Conservation (phyloP, 2,329 filamentous ascomycete genomes). For the Cladophialophora psammophila region DNA sequence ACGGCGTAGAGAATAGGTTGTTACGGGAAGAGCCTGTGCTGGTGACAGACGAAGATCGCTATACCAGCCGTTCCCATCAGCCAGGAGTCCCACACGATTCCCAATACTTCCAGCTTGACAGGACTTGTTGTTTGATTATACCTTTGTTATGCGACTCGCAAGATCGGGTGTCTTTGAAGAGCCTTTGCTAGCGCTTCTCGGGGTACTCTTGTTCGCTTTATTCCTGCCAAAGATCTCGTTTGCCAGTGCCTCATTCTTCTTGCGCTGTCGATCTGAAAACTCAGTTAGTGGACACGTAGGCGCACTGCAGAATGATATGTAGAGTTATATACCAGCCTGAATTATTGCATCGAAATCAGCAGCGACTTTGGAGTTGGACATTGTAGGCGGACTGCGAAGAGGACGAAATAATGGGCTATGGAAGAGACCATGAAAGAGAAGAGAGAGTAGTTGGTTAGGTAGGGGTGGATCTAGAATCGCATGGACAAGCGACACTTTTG, state of each 20-base stretch:
- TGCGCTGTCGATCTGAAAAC: conserved; percentile 58
- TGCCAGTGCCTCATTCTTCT: conserved; percentile 64
- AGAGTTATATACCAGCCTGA: conserved; percentile 54
- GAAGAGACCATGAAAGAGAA: background rate
- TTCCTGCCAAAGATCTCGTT: conserved; percentile 65
- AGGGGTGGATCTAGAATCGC: background rate
- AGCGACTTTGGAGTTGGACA: conserved; percentile 49
- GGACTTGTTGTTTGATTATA: conserved; percentile 37
- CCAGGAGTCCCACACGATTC: conserved; percentile 8
- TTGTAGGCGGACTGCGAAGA: conserved; percentile 32
- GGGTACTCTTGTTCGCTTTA: conserved; percentile 53
- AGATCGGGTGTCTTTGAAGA: conserved; percentile 56
- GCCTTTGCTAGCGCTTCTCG: conserved; percentile 48
- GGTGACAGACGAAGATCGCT: conserved; percentile 47
- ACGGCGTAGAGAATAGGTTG: conserved; percentile 34
- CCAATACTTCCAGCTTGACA: background rate
- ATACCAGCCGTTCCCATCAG: conserved; percentile 32
- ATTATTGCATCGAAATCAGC: conserved; percentile 61
- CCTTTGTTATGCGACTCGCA: conserved; percentile 67
- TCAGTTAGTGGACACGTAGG: conserved; percentile 24
- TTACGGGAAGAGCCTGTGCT: conserved; percentile 32
- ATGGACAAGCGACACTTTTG: background rate
- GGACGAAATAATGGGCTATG: background rate
- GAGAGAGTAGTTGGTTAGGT: background rate
- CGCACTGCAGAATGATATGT: background rate